phyloP scores from a whole-genome alignment of 768 basidiomycete species.

The Termitomyces bulborhizus region DNA sequence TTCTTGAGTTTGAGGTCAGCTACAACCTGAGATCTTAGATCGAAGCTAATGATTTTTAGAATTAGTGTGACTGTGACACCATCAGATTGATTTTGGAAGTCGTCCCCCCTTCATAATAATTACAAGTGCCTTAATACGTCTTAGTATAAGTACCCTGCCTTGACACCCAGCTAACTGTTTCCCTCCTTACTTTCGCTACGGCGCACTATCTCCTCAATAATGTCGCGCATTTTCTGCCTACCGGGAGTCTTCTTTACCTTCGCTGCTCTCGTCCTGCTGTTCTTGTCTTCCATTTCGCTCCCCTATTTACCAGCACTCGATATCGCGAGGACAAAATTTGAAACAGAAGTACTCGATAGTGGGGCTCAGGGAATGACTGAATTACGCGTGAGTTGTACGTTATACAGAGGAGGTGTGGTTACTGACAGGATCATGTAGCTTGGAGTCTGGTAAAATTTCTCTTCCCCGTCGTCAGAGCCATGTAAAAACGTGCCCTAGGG shows the following conservation, averaged over 20 bases:
- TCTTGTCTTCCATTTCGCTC: conserved; percentile 66
- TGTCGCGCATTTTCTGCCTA: conserved; percentile 40
- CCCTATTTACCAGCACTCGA: conserved; percentile 65
- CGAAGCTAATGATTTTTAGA: neutral
- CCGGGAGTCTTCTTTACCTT: conserved; percentile 51
- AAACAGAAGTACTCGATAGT: conserved; percentile 19
- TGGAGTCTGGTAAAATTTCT: conserved; percentile 56
- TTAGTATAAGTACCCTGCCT: neutral
- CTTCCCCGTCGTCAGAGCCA: neutral
- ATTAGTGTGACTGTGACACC: neutral
- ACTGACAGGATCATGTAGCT: conserved; percentile 34
- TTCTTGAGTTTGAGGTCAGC: too few relatives aligned
- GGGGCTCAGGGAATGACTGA: conserved; percentile 29
- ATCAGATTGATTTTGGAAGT: neutral
- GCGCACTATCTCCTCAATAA: neutral
- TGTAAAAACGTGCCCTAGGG: conserved; percentile 33
- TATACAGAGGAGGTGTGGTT: neutral
- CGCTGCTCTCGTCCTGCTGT: conserved; percentile 56
- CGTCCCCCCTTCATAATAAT: neutral
- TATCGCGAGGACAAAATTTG: conserved; percentile 53
- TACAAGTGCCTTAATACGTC: neutral
- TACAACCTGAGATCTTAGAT: too few relatives aligned
- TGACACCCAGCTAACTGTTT: neutral
- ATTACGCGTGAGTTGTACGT: conserved; percentile 43
- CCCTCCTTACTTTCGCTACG: conserved; percentile 3